A percentile compares a stretch with the other conserved stretches of the same genome.
phyloP scores from a whole-genome alignment of 352 stramenopile species.

The Blastocystis sp. region DNA sequence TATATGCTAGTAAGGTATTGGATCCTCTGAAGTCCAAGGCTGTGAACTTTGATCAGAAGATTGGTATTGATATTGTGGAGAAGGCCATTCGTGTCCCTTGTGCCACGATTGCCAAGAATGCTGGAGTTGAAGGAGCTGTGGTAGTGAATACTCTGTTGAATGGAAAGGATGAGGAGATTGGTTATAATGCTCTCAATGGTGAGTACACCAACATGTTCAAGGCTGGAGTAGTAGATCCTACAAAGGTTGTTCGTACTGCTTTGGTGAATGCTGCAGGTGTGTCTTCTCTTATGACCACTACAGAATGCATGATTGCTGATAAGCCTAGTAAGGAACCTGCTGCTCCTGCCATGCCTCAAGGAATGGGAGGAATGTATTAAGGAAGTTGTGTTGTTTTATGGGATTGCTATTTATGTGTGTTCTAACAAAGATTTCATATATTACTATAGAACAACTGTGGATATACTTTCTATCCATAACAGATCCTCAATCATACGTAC shows the following conservation, averaged over 20 bases:
- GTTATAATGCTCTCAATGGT: constrained; percentile 93
- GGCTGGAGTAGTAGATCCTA: constrained; percentile 84
- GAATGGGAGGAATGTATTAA: constrained; percentile 63
- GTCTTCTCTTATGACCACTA: constrained; percentile 97
- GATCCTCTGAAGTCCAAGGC: constrained; percentile 72
- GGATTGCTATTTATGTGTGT: neutral
- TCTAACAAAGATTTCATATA: neutral
- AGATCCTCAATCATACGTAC: neutral
- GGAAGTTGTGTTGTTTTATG: constrained; percentile 12
- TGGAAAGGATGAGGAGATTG: constrained; percentile 79
- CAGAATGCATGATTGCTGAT: constrained; percentile 71
- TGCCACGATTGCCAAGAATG: constrained; percentile 94
- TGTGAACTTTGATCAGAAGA: constrained; percentile 63
- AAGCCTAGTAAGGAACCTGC: constrained; percentile 57
- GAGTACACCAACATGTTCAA: constrained; percentile 95
- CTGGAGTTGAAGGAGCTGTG: constrained; percentile 91
- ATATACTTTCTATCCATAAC: neutral
- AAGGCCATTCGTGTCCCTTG: constrained; percentile 83
- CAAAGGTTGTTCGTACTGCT: constrained; percentile 93
- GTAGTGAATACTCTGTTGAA: no score
- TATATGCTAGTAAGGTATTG: constrained; percentile 84
- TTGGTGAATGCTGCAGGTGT: constrained; percentile 95
- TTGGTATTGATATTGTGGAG: constrained; percentile 68
- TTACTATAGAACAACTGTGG: neutral
- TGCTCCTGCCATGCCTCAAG: constrained; percentile 35